A percentile compares a stretch with the other conserved stretches of the same genome.
These are phyloP conservation scores for Kwoniella mangroviensis DNA, from an alignment of 768 basidiomycete species.

Conservation along the genomic window DNA sequence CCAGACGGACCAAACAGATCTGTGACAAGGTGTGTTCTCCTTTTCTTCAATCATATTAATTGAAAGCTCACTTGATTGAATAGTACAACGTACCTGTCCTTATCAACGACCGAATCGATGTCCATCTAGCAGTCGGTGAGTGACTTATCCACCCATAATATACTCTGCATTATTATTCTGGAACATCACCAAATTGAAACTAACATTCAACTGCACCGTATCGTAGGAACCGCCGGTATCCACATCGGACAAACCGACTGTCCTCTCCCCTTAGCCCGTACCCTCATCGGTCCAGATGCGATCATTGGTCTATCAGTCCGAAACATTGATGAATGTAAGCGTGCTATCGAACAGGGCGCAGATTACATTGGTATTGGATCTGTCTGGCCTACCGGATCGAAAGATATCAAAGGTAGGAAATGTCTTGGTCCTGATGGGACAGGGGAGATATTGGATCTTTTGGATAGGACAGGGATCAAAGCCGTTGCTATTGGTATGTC, in stretches of 20 bases:
- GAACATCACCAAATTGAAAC: not conserved
- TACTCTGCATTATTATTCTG: too few species aligned
- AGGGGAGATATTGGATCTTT: constrained; percentile 67
- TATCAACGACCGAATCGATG: constrained; percentile 72
- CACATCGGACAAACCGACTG: constrained; percentile 91
- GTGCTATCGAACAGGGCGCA: constrained; percentile 64
- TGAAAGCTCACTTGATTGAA: not conserved
- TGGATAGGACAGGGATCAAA: constrained; percentile 70
- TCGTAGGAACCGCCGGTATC: constrained; percentile 65
- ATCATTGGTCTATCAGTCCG: constrained; percentile 84
- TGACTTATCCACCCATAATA: not conserved
- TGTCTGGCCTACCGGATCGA: constrained; percentile 79
- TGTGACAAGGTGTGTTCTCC: constrained; percentile 63
- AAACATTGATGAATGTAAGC: constrained; percentile 67
- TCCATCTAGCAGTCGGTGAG: constrained; percentile 76
- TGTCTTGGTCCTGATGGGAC: constrained; percentile 75
- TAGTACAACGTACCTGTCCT: constrained; percentile 77
- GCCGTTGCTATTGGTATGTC: constrained; percentile 82
- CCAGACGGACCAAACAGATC: constrained; percentile 69
- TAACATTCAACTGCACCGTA: not conserved
- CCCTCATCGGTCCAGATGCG: constrained; percentile 69
- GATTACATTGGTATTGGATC: constrained; percentile 91
- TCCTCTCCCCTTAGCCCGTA: constrained; percentile 69
- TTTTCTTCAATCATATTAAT: not conserved
- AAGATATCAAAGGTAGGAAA: constrained; percentile 66